Percentiles rank a stretch among this genome's conserved stretches.
Conservation (phyloP, 768 basidiomycete species). For the Aureoboletus auriporus region DNA sequence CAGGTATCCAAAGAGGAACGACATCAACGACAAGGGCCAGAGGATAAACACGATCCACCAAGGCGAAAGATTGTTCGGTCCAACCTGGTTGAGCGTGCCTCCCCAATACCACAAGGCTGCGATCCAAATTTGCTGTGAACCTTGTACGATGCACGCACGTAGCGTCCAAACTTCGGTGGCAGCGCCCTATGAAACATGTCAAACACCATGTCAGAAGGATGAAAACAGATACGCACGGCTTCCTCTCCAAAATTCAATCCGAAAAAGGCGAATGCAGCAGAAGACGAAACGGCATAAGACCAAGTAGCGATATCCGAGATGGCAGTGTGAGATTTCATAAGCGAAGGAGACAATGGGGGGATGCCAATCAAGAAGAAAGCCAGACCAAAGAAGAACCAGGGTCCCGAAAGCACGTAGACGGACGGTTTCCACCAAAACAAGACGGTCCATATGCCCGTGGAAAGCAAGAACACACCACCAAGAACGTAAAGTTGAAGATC, state of each 20-base stretch:
- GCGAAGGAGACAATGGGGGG: slow-evolving; percentile 63
- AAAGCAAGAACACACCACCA: slow-evolving; percentile 81
- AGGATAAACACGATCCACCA: slow-evolving; percentile 81
- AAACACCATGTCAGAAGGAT: neutral
- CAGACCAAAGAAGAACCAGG: slow-evolving; percentile 88
- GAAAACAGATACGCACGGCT: slow-evolving; percentile 51
- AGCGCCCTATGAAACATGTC: slow-evolving; percentile 55
- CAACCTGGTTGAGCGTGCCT: slow-evolving; percentile 59
- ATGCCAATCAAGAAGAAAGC: slow-evolving; percentile 91
- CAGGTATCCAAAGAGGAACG: slow-evolving; percentile 74
- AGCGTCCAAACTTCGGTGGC: slow-evolving; percentile 93
- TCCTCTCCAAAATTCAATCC: slow-evolving; percentile 97
- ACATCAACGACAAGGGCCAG: slow-evolving; percentile 79
- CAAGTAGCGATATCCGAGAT: slow-evolving; percentile 81
- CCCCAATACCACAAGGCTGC: slow-evolving; percentile 98
- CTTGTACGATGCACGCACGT: slow-evolving; percentile 90
- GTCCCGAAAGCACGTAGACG: slow-evolving; percentile 77
- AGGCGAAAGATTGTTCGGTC: slow-evolving; percentile 55
- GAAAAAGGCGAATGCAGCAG: slow-evolving; percentile 90
- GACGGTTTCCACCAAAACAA: slow-evolving; percentile 88
- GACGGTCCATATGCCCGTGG: slow-evolving; percentile 86
- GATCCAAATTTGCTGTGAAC: slow-evolving; percentile 94
- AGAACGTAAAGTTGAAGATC: slow-evolving; percentile 85
- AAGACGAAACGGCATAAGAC: slow-evolving; percentile 90
- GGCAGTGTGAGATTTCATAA: slow-evolving; percentile 59